Conservation (phyloP, 2,329 filamentous ascomycete species). For the Colletotrichum tofieldiae region DNA sequence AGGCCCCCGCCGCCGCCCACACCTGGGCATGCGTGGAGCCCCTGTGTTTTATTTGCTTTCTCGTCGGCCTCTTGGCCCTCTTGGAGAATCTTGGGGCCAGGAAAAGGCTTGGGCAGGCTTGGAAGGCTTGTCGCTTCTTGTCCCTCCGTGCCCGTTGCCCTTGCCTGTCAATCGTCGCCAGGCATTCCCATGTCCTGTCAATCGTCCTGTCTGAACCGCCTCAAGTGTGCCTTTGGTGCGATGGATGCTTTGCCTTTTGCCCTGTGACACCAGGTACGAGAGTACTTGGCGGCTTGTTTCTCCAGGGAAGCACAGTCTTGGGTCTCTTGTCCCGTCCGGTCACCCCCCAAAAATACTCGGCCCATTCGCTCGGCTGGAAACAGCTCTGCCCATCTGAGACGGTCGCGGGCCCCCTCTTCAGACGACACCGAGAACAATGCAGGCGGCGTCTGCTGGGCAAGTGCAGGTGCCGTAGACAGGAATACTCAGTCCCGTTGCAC, state of each 20-base stretch:
- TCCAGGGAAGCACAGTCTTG: conserved; percentile 1
- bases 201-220: conserved; percentile 22
- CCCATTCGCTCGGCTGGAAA: conserved; percentile 35
- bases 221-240: not conserved
- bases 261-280: conserved; percentile 28
- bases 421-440: conserved; percentile 25
- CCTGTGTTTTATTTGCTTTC: conserved; percentile 18
- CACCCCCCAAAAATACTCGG: conserved; percentile 36
- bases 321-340: conserved; percentile 30
- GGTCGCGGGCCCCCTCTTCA: conserved; percentile 36
- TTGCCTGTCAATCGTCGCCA: conserved; percentile 33
- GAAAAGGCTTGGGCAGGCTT: conserved; percentile 21
- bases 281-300: conserved; percentile 24
- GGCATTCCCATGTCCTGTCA: conserved; percentile 33
- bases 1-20: conserved; percentile 4
- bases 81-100: conserved; percentile 12
- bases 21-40: not conserved
- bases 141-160: not conserved
- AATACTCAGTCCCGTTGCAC: conserved; percentile 2
- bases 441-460: not conserved
- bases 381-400: conserved; percentile 38
- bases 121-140: conserved; percentile 31
- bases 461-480: not conserved
- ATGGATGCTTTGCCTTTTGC: not conserved
- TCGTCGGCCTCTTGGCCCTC: conserved; percentile 13